Base-by-base conservation (phyloP, 2,329 filamentous ascomycete genomes). In the Colletotrichum chrysophilum region DNA sequence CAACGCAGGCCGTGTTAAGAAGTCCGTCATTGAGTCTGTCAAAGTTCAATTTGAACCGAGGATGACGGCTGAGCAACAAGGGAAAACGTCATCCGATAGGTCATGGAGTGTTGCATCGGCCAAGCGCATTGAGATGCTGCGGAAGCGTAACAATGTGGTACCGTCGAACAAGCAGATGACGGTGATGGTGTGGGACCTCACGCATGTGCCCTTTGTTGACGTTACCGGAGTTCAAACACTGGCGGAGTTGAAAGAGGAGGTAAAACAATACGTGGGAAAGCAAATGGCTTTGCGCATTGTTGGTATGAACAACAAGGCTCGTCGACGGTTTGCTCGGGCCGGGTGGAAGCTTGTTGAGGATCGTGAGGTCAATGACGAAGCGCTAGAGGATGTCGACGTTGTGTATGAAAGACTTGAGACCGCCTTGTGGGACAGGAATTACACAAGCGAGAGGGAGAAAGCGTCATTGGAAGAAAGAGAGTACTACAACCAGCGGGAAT, bases 1-100 rank as follows among this genome's bases (percentile, higher is more conserved):
- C 76, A 93, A 93, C 79, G 90, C 91, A 4, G 89, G 90, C 71
- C 84, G 87, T 55, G 82, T 88, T 75, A 91, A 90, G 64, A 85
- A 81, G 4, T 82, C 84, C 9, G 86, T 90, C 21, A 82, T 91
- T 18, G 89, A 92, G 76, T 83, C 84, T 2, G 80, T 91, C 48
- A 87, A 90, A 76, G 77, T 83, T 3, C 79, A 79, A 28, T 83
- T 80, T 24, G 78, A 82, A n/a, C 81, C 82, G 16, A n/a, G 88
- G 86, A 0, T 84, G 85, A 75, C 86, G 88, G 76, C 82, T 86
- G 0, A 83, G 85, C 1, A 79, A 83, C 5, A 85, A 86, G 75
- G 81, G 83, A 62, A 81, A 83, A 7, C 80, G 82, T 1, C 80
- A 83, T 80, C 80, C 0, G 86, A 88, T 30, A 85, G 89, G 4